phyloP scores from a whole-genome alignment of 2,329 filamentous ascomycete species.

The Ophiosphaerella herpotricha region DNA sequence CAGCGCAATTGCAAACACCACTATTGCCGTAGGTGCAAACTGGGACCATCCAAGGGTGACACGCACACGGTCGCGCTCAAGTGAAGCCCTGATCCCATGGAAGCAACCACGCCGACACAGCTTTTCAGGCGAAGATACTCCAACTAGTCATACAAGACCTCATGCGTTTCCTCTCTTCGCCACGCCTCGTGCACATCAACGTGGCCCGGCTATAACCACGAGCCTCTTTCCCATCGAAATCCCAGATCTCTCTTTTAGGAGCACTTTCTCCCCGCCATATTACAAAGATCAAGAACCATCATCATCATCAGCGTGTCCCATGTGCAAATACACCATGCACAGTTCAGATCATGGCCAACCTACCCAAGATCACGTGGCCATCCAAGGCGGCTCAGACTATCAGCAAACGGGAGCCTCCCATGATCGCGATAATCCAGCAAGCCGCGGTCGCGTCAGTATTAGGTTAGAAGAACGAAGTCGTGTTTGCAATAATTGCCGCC shows the following conservation, averaged over 20 bases:
- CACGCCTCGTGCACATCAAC: constrained; percentile 1
- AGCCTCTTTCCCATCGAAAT: background rate
- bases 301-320: constrained; percentile 5
- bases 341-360: constrained; percentile 26
- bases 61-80: constrained; percentile 3
- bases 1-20: background rate
- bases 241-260: constrained; percentile 9
- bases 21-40: constrained; percentile 1
- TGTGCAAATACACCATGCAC: constrained; percentile 29
- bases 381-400: constrained; percentile 19
- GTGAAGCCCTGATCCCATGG: constrained; percentile 5
- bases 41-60: constrained; percentile 1
- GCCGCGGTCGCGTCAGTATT: constrained; percentile 15
- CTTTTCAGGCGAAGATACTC: constrained; percentile 1
- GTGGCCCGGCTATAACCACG: constrained; percentile 1
- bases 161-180: constrained; percentile 3
- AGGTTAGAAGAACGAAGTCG: constrained; percentile 16
- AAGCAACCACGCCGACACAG: constrained; percentile 6
- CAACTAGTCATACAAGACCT: background rate
- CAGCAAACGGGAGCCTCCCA: constrained; percentile 13
- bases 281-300: background rate
- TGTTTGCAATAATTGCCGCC: constrained; percentile 20
- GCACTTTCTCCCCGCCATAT: constrained; percentile 6
- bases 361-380: constrained; percentile 22
- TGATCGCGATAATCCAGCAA: constrained; percentile 22